phyloP scores from a whole-genome alignment of 164 flowering plant species.

The Brasenia schreberi region DNA sequence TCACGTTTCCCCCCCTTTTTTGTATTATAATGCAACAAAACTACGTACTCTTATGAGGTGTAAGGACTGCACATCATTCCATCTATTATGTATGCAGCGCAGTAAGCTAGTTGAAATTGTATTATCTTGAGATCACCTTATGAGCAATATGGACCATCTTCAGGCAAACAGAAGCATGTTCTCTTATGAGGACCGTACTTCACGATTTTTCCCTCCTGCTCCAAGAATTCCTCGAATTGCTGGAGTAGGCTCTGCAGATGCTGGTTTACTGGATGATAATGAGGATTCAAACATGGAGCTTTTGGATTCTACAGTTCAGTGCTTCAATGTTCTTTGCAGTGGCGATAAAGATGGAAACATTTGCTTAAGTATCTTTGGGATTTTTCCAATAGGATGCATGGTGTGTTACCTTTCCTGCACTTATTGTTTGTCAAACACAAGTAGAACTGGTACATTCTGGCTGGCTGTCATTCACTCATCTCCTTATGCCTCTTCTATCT shows the following conservation, averaged over 20 bases:
- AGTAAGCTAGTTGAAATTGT: too few species aligned
- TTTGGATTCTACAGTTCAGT: constrained; percentile 60
- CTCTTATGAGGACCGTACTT: constrained; percentile 72
- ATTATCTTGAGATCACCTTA: too few species aligned
- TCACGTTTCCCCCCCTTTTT: too few species aligned
- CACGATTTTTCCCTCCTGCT: constrained; percentile 88
- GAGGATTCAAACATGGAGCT: constrained; percentile 64
- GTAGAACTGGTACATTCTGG: too few species aligned
- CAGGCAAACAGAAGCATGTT: constrained; percentile 10
- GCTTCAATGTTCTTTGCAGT: constrained; percentile 77
- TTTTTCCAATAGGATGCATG: constrained; percentile 76
- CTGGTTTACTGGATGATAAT: constrained; percentile 60
- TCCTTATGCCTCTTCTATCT: too few species aligned
- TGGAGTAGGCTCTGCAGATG: constrained; percentile 72
- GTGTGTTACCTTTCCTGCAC: constrained; percentile 34
- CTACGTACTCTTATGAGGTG: too few species aligned
- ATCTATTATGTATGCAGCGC: too few species aligned
- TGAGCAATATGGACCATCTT: too few species aligned
- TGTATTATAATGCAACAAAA: too few species aligned
- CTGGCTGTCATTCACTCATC: too few species aligned
- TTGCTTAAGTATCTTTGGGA: constrained; percentile 89
- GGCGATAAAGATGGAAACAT: constrained; percentile 83
- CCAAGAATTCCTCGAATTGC: constrained; percentile 81
- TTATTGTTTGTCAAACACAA: too few species aligned
- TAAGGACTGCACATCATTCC: too few species aligned